Conservation (phyloP, 352 stramenopile genomes). For the Bremia lactucae region DNA sequence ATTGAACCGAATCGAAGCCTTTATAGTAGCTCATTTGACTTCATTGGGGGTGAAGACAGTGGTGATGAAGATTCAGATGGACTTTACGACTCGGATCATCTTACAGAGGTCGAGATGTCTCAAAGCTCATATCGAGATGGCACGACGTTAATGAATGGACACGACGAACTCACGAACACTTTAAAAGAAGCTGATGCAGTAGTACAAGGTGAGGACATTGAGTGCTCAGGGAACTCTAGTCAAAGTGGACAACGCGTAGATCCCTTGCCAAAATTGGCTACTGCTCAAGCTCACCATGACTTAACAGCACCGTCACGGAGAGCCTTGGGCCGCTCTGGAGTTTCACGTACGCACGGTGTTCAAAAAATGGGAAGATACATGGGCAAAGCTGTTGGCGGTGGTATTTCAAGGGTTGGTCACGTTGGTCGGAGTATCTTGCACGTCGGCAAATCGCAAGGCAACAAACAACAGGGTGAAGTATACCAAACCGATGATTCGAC, state of each 20-base stretch:
- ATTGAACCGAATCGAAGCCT: slow-evolving; percentile 27
- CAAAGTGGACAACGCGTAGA: slow-evolving; percentile 7
- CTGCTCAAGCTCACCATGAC: slow-evolving; percentile 7
- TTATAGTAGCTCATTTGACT: slow-evolving; percentile 62
- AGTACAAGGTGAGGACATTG: slow-evolving; percentile 10
- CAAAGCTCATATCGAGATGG: slow-evolving; percentile 39
- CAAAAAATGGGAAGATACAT: slow-evolving; percentile 74
- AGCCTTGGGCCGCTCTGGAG: slow-evolving; percentile 12
- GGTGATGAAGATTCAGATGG: slow-evolving; percentile 62
- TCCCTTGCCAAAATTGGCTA: slow-evolving; percentile 5
- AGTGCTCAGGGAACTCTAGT: slow-evolving; percentile 5
- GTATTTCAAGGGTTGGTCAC: slow-evolving; percentile 70
- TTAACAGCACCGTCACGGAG: slow-evolving; percentile 5
- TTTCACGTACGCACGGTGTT: slow-evolving; percentile 33
- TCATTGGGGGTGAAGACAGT: slow-evolving; percentile 74
- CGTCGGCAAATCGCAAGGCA: slow-evolving; percentile 38
- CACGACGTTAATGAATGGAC: slow-evolving; percentile 14
- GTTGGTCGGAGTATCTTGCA: slow-evolving; percentile 72
- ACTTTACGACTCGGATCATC: slow-evolving; percentile 56
- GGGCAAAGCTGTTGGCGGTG: slow-evolving; percentile 61
- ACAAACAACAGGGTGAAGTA: slow-evolving; percentile 8
- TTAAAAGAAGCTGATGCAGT: slow-evolving; percentile 13
- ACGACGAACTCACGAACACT: slow-evolving; percentile 25
- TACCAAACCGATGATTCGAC: slow-evolving; percentile 19
- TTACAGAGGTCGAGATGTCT: slow-evolving; percentile 63